Percentiles rank a stretch among this genome's conserved stretches.
Conservation (phyloP, 495 filamentous ascomycete species). For the Aspergillus egyptiacus region DNA sequence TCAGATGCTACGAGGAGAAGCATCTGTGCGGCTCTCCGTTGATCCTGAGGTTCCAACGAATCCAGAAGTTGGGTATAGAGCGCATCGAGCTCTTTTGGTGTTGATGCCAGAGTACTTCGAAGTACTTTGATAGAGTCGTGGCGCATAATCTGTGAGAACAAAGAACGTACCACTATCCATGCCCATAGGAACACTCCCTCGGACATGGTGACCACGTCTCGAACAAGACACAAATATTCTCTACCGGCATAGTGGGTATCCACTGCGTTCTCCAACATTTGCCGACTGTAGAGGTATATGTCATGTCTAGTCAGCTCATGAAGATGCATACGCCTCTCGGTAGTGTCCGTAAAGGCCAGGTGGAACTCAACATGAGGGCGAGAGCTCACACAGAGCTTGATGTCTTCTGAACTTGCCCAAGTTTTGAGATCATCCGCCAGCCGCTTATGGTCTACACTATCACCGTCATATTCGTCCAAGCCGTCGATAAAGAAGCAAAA, state of each 20-base stretch:
- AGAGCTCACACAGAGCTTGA: background rate
- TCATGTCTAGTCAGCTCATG: background rate
- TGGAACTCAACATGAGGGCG: background rate
- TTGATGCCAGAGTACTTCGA: background rate
- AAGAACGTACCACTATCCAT: background rate
- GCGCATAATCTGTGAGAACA: background rate
- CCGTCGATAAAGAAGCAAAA: conserved; percentile 7
- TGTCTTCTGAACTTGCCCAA: background rate
- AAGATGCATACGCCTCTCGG: background rate
- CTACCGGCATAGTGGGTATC: too few relatives aligned
- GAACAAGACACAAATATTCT: background rate
- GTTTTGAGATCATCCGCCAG: background rate
- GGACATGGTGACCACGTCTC: background rate
- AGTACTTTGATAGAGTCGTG: background rate
- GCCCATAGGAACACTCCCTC: background rate
- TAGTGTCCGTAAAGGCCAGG: background rate
- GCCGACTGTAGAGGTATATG: background rate
- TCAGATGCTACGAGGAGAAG: background rate
- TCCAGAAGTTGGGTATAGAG: background rate
- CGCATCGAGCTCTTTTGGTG: background rate
- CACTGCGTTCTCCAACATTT: background rate
- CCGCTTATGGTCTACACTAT: background rate
- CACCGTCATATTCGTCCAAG: background rate
- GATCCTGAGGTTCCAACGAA: background rate
- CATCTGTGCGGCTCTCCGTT: background rate